These are phyloP conservation scores for Podaxis mareebaensis DNA, from an alignment of 768 basidiomycete species.

Conservation along the genomic window DNA sequence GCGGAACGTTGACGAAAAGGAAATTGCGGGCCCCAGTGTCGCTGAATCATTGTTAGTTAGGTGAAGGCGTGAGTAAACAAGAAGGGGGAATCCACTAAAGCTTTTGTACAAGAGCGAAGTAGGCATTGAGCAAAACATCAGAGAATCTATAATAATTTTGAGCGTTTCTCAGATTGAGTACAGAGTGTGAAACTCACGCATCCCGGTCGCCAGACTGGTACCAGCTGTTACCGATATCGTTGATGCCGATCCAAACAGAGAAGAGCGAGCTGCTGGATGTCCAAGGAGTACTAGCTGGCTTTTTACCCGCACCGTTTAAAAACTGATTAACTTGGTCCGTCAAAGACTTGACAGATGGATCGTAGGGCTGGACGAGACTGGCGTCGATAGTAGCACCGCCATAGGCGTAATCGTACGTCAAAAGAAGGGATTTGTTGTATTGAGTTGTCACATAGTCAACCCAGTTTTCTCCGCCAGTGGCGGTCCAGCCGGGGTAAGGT, in stretches of 20 bases:
- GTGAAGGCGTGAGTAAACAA: not conserved
- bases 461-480: constrained; percentile 60
- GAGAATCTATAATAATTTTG: constrained; percentile 33
- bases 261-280: constrained; percentile 57
- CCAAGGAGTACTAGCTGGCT: constrained; percentile 57
- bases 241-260: constrained; percentile 72
- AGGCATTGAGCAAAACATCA: constrained; percentile 28
- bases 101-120: constrained; percentile 33
- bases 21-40: constrained; percentile 56
- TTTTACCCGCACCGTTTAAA: constrained; percentile 43
- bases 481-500: constrained; percentile 52
- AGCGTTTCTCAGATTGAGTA: not conserved
- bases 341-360: constrained; percentile 51
- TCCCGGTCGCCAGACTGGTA: constrained; percentile 44
- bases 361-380: constrained; percentile 53
- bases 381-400: constrained; percentile 68
- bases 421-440: constrained; percentile 52
- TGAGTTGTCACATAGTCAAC: constrained; percentile 52
- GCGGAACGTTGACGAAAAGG: constrained; percentile 46
- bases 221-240: constrained; percentile 64
- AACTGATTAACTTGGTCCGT: constrained; percentile 66
- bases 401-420: constrained; percentile 68
- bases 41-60: constrained; percentile 27
- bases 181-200: constrained; percentile 37
- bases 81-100: constrained; percentile 10